Evolutionary conservation across 768 basidiomycete genomes (phyloP).

Genomic region (Boletus bicolor): DNA sequence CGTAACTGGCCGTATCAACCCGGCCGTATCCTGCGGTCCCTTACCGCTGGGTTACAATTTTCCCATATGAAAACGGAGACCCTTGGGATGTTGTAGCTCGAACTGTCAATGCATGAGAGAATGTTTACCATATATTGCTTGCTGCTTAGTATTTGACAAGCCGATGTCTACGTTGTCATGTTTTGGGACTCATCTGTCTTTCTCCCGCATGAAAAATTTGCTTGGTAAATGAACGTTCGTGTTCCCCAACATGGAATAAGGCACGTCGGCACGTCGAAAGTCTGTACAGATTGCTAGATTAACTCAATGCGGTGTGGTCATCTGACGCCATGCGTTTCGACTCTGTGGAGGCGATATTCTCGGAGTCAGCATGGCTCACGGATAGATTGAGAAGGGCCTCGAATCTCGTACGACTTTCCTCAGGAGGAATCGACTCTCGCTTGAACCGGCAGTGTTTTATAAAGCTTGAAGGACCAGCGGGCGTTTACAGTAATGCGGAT

Average conservation of each 20-base stretch:
- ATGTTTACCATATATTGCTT: background rate
- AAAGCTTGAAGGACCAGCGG: too few relatives aligned
- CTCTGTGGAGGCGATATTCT: background rate
- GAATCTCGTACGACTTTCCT: background rate
- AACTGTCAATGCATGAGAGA: background rate
- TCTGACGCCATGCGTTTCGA: background rate
- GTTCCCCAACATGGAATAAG: background rate
- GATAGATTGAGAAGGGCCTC: background rate
- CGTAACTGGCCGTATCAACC: background rate
- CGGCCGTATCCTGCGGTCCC: background rate
- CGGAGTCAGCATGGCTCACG: background rate
- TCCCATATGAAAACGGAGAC: background rate
- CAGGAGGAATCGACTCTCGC: too few relatives aligned
- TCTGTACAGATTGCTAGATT: background rate
- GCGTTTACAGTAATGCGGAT: too few relatives aligned
- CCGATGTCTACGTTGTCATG: conserved; percentile 3
- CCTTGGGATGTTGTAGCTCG: background rate
- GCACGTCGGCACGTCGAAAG: too few relatives aligned
- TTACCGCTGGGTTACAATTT: background rate
- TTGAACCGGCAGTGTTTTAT: too few relatives aligned
- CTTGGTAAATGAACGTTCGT: background rate
- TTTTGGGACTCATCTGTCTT: background rate
- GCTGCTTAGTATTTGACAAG: background rate
- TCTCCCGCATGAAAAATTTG: background rate
- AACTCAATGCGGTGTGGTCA: background rate